Evolutionary conservation across 106 monocot genomes (phyloP).

Genomic region (Dendrobium nobile): DNA sequence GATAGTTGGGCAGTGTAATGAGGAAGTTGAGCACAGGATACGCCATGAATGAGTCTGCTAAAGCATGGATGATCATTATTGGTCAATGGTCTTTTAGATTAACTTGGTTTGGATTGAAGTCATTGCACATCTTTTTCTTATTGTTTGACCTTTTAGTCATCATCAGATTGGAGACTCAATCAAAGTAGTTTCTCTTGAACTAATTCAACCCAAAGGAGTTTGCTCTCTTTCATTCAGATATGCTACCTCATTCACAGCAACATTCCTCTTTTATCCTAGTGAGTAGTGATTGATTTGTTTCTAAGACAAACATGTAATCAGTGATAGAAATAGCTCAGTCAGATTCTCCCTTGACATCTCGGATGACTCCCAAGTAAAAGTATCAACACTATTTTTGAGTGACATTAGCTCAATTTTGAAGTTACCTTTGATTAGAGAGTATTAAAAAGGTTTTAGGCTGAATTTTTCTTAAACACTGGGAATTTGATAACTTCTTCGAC

Average conservation of each 20-base stretch:
- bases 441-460: background rate
- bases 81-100: background rate
- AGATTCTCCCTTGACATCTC: background rate
- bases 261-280: background rate
- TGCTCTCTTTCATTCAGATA: background rate
- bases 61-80: background rate
- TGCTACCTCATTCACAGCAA: background rate
- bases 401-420: background rate
- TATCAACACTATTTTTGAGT: background rate
- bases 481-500: background rate
- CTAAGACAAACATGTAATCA: background rate
- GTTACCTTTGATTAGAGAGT: background rate
- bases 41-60: background rate
- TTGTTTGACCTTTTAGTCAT: background rate
- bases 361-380: background rate
- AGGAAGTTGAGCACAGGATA: background rate
- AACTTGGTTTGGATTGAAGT: background rate
- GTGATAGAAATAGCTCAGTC: background rate
- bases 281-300: background rate
- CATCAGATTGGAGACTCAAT: too few species aligned
- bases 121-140: background rate
- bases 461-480: background rate
- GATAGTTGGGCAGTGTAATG: background rate
- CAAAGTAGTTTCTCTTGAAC: background rate
- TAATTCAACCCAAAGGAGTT: background rate